These are phyloP conservation scores for Ogataea nitratoaversa DNA, from an alignment of 805 yeast genomes.

Conservation along the genomic window DNA sequence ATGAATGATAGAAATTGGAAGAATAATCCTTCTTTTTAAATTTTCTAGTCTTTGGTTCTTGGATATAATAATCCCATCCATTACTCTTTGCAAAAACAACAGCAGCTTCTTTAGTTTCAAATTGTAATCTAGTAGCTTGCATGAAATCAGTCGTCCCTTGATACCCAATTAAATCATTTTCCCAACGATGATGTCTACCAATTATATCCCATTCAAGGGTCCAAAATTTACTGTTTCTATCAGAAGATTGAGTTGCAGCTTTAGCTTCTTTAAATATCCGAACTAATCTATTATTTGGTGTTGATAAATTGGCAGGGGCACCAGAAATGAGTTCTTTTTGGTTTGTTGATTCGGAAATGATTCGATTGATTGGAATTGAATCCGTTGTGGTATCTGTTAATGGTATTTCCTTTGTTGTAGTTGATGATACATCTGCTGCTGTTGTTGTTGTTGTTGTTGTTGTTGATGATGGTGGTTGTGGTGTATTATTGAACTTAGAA, in stretches of 20 bases:
- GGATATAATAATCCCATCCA: slow-evolving; percentile 81
- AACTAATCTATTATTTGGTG: slow-evolving; percentile 52
- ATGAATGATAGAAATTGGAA: slow-evolving; percentile 61
- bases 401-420: no score
- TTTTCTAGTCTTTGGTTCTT: slow-evolving; percentile 73
- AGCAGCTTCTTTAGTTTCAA: slow-evolving; percentile 73
- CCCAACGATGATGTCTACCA: slow-evolving; percentile 80
- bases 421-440: not conserved
- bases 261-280: slow-evolving; percentile 75
- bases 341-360: slow-evolving; percentile 12
- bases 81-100: slow-evolving; percentile 74
- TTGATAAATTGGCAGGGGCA: slow-evolving; percentile 64
- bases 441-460: not conserved
- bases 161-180: slow-evolving; percentile 83
- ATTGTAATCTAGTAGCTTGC: slow-evolving; percentile 74
- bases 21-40: slow-evolving; percentile 75
- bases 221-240: slow-evolving; percentile 54
- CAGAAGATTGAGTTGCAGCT: slow-evolving; percentile 78
- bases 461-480: not conserved
- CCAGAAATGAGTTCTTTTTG: slow-evolving; percentile 64
- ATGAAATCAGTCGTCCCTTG: slow-evolving; percentile 76
- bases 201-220: slow-evolving; percentile 80
- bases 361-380: not conserved
- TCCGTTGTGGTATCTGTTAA: not conserved
- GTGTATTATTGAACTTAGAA: no score